Base-by-base conservation (phyloP, 169 alveolate genomes). In the Hepatocystis sp. region DNA sequence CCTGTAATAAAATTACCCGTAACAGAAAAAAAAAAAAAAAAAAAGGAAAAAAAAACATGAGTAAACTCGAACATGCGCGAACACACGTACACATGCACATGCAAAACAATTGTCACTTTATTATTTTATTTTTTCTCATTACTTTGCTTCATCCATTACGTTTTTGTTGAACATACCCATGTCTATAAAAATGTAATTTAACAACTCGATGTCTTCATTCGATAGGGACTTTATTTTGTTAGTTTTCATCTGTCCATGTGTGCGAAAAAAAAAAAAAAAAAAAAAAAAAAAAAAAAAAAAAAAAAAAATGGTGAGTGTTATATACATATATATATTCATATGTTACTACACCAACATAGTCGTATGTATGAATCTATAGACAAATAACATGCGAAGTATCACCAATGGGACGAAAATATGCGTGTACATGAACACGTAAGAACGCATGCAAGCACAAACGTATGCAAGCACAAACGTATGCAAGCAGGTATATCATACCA, bases 181-280 rank as follows among this genome's bases (percentile, higher is more conserved):
- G 60, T 81, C 89, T 65, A 81, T 47, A 65, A 39, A 81, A 61
- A 81, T 81, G 27, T 81, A 81, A 30, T 81, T 81, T n/a, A 64
- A 49, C 30, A 81, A 27, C 15, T 81, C 89, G 17, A 81, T 34
- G 47, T 81, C 89, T 52, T 81, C 89, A 51, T 81, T 84, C 27
- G 84, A 61, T 7, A 81, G 84, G 2, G 60, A 8, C 36, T 13
- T 51, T 30, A 81, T 63, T 55, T 55, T 53, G 0, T 60, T 67
- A 3, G 78, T 49, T 10, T 46, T 81, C 49, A 81, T 61, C 86
- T 71, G 56, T 34, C 10, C 2, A n/a, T n/a, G n/a, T n/a, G n/a
- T n/a, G n/a, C n/a, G n/a, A n/a, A n/a, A n/a, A n/a, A n/a, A n/a
- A n/a, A 32, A 2, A 13, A 8, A 36, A 19, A 25, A 44, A 21